phyloP scores from a whole-genome alignment of 331 rosid species.

The Rhamnella rubrinervis region DNA sequence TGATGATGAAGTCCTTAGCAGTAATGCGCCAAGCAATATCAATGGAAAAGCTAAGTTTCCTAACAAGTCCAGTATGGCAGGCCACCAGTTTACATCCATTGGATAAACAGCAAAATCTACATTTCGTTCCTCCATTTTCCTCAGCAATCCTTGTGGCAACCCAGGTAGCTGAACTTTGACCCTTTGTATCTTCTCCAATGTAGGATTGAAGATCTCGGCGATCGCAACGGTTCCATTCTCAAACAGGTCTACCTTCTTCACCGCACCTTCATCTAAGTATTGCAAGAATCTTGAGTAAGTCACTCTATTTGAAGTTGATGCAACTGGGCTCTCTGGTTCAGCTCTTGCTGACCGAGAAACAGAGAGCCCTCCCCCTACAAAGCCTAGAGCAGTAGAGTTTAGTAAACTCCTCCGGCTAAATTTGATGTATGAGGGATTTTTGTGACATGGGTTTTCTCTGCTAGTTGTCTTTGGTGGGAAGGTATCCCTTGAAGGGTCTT shows the following conservation, averaged over 20 bases:
- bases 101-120: conserved; percentile 75
- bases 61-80: conserved; percentile 42
- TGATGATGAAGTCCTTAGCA: conserved; percentile 42
- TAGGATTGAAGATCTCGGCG: conserved; percentile 57
- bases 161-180: conserved; percentile 76
- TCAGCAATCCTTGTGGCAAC: conserved; percentile 50
- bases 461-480: conserved; percentile 28
- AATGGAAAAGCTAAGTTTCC: conserved; percentile 71
- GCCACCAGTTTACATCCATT: conserved; percentile 42
- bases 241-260: conserved; percentile 67
- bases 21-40: conserved; percentile 49
- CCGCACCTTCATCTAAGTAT: conserved; percentile 57
- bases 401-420: conserved; percentile 43
- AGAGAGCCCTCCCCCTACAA: conserved; percentile 29
- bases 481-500: conserved; percentile 40
- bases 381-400: conserved; percentile 31
- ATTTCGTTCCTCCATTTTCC: conserved; percentile 54
- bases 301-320: conserved; percentile 51
- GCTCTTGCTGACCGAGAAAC: conserved; percentile 47
- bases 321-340: conserved; percentile 57
- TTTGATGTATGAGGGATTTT: conserved; percentile 28
- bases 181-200: conserved; percentile 61
- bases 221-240: conserved; percentile 74
- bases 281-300: conserved; percentile 75
- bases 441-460: conserved; percentile 36